A percentile compares a stretch with the other conserved stretches of the same genome.
Conservation (phyloP, 768 basidiomycete species). For the Daedaleopsis sinensis region DNA sequence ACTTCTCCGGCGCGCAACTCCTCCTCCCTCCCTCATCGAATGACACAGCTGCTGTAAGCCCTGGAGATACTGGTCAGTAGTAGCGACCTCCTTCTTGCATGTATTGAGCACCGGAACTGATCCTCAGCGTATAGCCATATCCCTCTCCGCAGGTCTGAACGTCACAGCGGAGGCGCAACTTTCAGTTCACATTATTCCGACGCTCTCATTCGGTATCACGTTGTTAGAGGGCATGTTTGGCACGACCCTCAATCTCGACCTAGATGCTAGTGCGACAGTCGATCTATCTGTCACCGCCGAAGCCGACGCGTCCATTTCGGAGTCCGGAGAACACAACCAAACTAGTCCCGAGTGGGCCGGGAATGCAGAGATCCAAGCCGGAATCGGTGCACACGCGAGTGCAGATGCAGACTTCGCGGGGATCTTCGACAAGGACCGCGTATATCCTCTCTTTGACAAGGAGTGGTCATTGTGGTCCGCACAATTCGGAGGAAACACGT, state of each 20-base stretch:
- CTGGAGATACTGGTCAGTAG: background rate
- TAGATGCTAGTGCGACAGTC: conserved; percentile 34
- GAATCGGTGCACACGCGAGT: conserved; percentile 20
- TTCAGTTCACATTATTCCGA: conserved; percentile 51
- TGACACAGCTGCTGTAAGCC: background rate
- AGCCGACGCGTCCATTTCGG: conserved; percentile 1
- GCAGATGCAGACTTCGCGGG: conserved; percentile 25
- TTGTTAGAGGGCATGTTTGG: conserved; percentile 38
- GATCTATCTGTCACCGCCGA: conserved; percentile 26
- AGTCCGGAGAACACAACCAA: conserved; percentile 8
- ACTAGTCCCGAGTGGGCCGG: conserved; percentile 14
- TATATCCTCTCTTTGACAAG: conserved; percentile 22
- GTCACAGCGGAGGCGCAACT: conserved; percentile 43
- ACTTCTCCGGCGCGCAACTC: conserved; percentile 42
- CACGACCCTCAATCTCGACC: conserved; percentile 45
- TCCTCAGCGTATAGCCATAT: conserved; percentile 34
- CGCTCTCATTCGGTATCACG: conserved; percentile 46
- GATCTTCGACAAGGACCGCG: conserved; percentile 22
- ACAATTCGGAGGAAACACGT: background rate
- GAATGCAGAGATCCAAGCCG: conserved; percentile 24
- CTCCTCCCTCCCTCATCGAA: conserved; percentile 41
- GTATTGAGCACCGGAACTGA: background rate
- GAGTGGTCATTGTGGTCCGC: conserved; percentile 5
- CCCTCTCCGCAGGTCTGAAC: conserved; percentile 43
- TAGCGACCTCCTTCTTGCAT: conserved; percentile 19